Percentiles rank a stretch among this genome's conserved stretches.
Evolutionary conservation across 345 rosid species (phyloP).

Genomic region (Melaleuca quinquenervia): DNA sequence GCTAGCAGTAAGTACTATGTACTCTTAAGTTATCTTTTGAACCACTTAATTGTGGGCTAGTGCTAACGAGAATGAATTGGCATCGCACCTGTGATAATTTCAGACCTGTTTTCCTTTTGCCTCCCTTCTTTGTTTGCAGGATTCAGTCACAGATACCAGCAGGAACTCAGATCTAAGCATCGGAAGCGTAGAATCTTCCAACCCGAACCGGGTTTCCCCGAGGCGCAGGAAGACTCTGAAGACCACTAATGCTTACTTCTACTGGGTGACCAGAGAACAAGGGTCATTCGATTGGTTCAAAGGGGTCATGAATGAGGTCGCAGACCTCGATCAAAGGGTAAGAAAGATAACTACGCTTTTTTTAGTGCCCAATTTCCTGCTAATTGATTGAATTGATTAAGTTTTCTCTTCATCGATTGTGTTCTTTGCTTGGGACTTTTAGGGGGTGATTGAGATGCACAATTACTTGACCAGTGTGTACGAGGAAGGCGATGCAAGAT

Average conservation of each 20-base stretch:
- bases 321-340: conserved; percentile 94
- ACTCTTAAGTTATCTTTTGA: background rate
- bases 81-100: background rate
- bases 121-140: conserved; percentile 33
- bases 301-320: conserved; percentile 96
- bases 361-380: background rate
- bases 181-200: conserved; percentile 41
- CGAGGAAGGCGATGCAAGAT: conserved; percentile 99
- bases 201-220: conserved; percentile 26
- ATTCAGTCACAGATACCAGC: conserved; percentile 46
- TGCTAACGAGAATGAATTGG: background rate
- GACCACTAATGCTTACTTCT: conserved; percentile 92
- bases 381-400: background rate
- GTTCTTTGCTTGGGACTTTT: background rate
- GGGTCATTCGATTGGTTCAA: conserved; percentile 99
- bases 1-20: conserved; percentile 51
- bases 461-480: conserved; percentile 96
- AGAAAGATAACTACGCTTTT: background rate
- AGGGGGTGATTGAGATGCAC: conserved; percentile 99
- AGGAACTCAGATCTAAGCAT: conserved; percentile 55
- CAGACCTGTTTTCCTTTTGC: background rate
- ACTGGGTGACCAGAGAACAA: conserved; percentile 99
- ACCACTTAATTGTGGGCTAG: background rate
- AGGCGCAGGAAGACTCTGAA: conserved; percentile 47
- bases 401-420: background rate